Percentiles rank a stretch among this genome's conserved stretches.
Conservation (phyloP, 176 grass and related monocot species). For the Cymbopogon citratus region DNA sequence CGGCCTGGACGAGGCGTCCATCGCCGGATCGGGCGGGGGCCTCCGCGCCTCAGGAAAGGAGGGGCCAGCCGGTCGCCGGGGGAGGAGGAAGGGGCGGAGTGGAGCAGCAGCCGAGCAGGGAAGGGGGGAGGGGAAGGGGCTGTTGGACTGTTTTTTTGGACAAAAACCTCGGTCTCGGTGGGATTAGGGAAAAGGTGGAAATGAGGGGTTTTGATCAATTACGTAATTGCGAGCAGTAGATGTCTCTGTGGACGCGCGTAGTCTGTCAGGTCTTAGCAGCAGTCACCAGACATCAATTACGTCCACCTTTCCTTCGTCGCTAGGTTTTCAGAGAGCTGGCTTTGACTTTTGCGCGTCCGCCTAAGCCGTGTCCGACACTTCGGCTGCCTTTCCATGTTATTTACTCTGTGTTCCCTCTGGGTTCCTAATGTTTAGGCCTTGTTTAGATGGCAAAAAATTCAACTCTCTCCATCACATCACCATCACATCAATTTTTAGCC, state of each 20-base stretch:
- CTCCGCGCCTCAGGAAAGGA: background rate
- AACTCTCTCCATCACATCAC: no score
- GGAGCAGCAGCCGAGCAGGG: no score
- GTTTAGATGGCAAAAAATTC: no score
- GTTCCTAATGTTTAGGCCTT: no score
- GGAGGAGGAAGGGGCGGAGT: no score
- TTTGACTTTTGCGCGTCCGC: background rate
- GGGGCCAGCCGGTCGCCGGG: background rate
- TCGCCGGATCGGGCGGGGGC: constrained; percentile 6
- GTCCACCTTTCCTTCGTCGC: background rate
- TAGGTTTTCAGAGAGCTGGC: no score
- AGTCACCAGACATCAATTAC: background rate
- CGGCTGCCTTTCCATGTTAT: no score
- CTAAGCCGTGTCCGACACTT: background rate
- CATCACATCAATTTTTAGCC: no score
- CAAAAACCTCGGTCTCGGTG: constrained; percentile 20
- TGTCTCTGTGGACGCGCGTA: background rate
- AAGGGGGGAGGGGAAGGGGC: no score
- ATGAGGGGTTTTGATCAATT: background rate
- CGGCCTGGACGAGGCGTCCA: constrained; percentile 17
- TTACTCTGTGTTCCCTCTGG: no score
- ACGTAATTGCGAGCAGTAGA: background rate
- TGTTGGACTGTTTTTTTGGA: background rate
- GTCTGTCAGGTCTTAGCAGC: background rate
- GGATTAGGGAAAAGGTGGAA: background rate